Evolutionary conservation across 2,329 filamentous ascomycete genomes (phyloP).

Genomic region (Talaromyces sp.): DNA sequence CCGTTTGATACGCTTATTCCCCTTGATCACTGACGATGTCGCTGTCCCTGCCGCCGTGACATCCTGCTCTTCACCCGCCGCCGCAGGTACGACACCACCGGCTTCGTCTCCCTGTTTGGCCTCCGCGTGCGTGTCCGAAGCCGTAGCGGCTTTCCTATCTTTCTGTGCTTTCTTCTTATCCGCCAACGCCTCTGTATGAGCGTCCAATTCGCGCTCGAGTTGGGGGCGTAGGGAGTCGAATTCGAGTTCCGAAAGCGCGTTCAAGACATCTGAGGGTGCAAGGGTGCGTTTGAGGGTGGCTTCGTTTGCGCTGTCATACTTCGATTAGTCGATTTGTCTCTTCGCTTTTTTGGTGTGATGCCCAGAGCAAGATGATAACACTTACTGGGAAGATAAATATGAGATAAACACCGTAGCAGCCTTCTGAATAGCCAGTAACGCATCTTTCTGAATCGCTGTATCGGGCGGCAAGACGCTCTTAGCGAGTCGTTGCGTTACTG

Average conservation of each 20-base stretch:
- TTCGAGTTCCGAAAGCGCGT: conserved; percentile 59
- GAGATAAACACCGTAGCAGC: conserved; percentile 66
- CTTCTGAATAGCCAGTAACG: conserved; percentile 61
- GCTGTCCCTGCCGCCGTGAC: not conserved
- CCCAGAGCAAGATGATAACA: not conserved
- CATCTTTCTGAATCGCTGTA: conserved; percentile 64
- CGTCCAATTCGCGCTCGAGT: conserved; percentile 58
- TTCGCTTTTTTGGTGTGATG: not conserved
- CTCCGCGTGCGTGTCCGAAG: conserved; percentile 16
- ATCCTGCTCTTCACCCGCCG: conserved; percentile 21
- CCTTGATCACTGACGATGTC: not conserved
- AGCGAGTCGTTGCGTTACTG: conserved; percentile 59
- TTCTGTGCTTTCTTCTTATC: conserved; percentile 36
- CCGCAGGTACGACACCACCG: conserved; percentile 2
- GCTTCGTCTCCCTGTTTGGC: conserved; percentile 19
- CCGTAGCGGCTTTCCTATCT: conserved; percentile 48
- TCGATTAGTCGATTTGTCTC: conserved; percentile 1
- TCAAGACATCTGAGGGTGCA: conserved; percentile 58
- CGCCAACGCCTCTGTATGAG: conserved; percentile 37
- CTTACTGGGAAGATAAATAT: conserved; percentile 59
- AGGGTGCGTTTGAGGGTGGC: conserved; percentile 62
- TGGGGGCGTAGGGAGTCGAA: conserved; percentile 57
- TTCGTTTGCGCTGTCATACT: conserved; percentile 55
- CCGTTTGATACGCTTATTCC: conserved; percentile 17
- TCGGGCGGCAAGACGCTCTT: conserved; percentile 63